phyloP scores from a whole-genome alignment of 129 eudicot genomes.

The Apium graveolens region DNA sequence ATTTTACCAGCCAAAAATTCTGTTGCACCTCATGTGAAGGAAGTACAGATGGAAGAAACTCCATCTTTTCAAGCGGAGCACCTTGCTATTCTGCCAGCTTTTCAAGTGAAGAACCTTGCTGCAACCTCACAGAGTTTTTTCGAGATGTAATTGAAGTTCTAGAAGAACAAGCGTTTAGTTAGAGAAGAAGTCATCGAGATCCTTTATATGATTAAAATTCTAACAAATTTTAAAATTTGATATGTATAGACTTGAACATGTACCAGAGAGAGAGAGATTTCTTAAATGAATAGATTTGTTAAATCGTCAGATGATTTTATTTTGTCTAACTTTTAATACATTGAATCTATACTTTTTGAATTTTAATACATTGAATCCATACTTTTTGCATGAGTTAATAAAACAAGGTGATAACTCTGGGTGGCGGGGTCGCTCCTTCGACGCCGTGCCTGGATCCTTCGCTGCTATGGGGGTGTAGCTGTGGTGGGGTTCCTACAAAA shows the following conservation, averaged over 20 bases:
- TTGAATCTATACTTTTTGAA: too few relatives aligned
- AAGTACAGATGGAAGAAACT: neutral
- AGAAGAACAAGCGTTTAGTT: neutral
- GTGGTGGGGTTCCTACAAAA: too few relatives aligned
- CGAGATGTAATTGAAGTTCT: neutral
- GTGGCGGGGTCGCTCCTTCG: too few relatives aligned
- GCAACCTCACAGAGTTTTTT: neutral
- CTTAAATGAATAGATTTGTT: conserved; percentile 18
- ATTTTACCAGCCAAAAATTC: neutral
- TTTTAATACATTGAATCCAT: neutral
- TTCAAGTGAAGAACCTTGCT: conserved; percentile 13
- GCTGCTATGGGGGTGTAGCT: too few relatives aligned
- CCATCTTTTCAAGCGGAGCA: conserved; percentile 9
- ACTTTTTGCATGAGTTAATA: neutral
- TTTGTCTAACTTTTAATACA: too few relatives aligned
- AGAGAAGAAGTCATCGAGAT: neutral
- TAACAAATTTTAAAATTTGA: conserved; percentile 35
- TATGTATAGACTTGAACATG: conserved; percentile 49
- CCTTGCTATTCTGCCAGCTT: neutral
- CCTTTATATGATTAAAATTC: conserved; percentile 14
- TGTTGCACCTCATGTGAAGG: neutral
- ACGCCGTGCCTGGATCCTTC: too few relatives aligned
- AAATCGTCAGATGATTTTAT: neutral
- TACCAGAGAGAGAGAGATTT: conserved; percentile 19
- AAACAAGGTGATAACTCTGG: too few relatives aligned